Percentiles rank a stretch among this genome's conserved stretches.
phyloP scores from a whole-genome alignment of 2,329 filamentous ascomycete species.

The Chaetomium globosum region DNA sequence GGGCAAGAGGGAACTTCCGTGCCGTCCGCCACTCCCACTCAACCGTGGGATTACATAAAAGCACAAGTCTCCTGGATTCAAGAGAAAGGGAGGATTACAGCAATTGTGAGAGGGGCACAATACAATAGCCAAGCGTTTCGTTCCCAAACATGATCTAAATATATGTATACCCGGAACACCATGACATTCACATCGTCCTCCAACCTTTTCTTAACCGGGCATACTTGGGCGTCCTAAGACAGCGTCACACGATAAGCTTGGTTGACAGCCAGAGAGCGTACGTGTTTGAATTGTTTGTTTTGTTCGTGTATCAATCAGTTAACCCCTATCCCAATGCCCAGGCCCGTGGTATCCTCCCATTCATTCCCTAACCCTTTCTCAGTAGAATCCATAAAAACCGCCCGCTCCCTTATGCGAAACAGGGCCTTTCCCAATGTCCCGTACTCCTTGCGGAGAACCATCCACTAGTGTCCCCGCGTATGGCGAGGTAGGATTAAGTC shows the following conservation, averaged over 20 bases:
- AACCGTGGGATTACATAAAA: too few relatives aligned
- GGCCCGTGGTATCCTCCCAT: constrained; percentile 23
- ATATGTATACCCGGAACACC: not conserved
- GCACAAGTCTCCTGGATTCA: too few relatives aligned
- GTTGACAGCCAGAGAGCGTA: not conserved
- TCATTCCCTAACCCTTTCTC: not conserved
- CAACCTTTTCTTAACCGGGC: not conserved
- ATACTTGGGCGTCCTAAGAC: not conserved
- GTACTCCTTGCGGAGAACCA: not conserved
- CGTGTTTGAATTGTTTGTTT: constrained; percentile 11
- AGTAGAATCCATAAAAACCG: constrained; percentile 1
- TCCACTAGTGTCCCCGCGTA: not conserved
- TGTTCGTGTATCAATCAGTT: not conserved
- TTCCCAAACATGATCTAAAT: not conserved
- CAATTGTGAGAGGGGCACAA: not conserved
- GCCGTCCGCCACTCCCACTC: too few relatives aligned
- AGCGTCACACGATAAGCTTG: not conserved
- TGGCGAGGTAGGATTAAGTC: constrained; percentile 2
- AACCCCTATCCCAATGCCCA: constrained; percentile 3
- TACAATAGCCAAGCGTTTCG: not conserved
- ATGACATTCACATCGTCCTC: not conserved
- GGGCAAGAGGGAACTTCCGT: too few relatives aligned
- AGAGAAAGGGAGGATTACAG: too few relatives aligned
- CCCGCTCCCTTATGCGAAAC: not conserved
- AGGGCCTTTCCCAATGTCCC: not conserved